A percentile compares a stretch with the other conserved stretches of the same genome.
These are phyloP conservation scores for Fomitopsis palustris DNA, from an alignment of 1,284 basidiomycete genomes.

Conservation along the genomic window DNA sequence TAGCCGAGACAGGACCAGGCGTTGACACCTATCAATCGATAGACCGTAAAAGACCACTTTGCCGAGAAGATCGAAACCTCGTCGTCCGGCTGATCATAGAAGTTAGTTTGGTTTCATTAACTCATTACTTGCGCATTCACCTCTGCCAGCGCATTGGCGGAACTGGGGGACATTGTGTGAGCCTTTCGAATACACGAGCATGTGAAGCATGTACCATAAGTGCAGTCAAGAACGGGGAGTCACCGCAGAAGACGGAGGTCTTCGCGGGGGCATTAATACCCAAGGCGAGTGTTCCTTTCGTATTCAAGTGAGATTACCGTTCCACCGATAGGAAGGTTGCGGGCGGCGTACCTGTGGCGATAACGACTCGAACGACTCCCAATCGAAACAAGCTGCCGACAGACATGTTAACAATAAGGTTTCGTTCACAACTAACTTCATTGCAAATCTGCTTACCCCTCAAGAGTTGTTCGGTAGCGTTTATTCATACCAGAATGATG, in stretches of 20 bases:
- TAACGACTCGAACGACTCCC: slow-evolving; percentile 59
- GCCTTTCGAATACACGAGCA: background rate
- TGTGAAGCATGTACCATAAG: slow-evolving; percentile 47
- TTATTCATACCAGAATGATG: slow-evolving; percentile 72
- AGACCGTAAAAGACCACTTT: slow-evolving; percentile 72
- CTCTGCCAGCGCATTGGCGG: slow-evolving; percentile 59
- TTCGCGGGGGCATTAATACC: slow-evolving; percentile 73
- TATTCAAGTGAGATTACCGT: background rate
- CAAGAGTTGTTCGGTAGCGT: slow-evolving; percentile 53
- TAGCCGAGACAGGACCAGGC: slow-evolving; percentile 58
- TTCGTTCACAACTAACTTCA: background rate
- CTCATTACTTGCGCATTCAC: slow-evolving; percentile 13
- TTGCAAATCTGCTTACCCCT: slow-evolving; percentile 40
- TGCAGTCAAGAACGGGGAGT: slow-evolving; percentile 63
- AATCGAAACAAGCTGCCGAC: slow-evolving; percentile 49
- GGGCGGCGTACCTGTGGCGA: slow-evolving; percentile 52
- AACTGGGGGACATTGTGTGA: slow-evolving; percentile 37
- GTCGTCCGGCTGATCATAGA: slow-evolving; percentile 34
- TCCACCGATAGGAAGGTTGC: background rate
- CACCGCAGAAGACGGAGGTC: slow-evolving; percentile 64
- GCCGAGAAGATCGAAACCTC: slow-evolving; percentile 66
- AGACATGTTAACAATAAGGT: background rate
- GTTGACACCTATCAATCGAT: slow-evolving; percentile 56
- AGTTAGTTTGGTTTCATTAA: background rate
- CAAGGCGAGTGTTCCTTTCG: slow-evolving; percentile 60